phyloP scores from a whole-genome alignment of 2,329 filamentous ascomycete species.

The Claviceps sp. region DNA sequence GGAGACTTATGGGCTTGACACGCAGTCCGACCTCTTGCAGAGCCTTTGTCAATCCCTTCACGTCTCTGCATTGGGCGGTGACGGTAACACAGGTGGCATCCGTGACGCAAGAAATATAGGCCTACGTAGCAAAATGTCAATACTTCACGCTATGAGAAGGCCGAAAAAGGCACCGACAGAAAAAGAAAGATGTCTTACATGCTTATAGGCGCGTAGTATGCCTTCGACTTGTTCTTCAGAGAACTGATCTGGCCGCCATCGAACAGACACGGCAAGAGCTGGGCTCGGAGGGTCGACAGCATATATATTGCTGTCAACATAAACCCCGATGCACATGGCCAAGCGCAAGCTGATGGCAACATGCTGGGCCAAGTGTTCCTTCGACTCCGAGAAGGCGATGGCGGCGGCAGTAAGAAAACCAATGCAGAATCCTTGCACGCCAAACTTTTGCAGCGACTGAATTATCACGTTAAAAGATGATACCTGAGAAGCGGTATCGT shows the following conservation, averaged over 20 bases:
- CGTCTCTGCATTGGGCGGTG: neutral
- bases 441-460: neutral
- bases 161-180: neutral
- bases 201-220: neutral
- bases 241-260: neutral
- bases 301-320: neutral
- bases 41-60: neutral
- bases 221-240: neutral
- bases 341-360: neutral
- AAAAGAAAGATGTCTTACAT: neutral
- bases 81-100: neutral
- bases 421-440: neutral
- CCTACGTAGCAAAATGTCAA: neutral
- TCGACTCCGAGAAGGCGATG: neutral
- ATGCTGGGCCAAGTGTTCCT: neutral
- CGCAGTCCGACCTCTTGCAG: neutral
- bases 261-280: neutral
- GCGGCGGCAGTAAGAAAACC: neutral
- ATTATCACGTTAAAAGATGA: neutral
- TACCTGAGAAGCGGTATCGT: neutral
- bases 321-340: neutral
- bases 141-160: neutral
- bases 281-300: neutral
- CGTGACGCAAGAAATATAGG: neutral
- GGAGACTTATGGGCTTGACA: neutral